Conservation (phyloP, 1,284 basidiomycete species). For the Apiotrichum veenhuisii region DNA sequence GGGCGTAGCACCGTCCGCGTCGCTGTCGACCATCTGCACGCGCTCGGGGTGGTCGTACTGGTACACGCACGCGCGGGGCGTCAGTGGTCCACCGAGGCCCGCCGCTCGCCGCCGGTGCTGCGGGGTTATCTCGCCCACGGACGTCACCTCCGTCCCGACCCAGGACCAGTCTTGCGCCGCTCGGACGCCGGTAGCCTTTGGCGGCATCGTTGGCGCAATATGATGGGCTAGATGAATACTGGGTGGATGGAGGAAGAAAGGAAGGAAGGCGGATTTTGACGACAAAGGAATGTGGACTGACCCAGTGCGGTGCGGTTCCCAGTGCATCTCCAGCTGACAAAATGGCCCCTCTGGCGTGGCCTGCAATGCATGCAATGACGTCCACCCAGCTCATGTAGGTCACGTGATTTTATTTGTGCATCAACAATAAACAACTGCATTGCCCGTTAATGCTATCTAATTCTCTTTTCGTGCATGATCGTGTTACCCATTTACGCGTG, state of each 20-base stretch:
- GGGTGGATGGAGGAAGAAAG: neutral
- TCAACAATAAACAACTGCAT: no score
- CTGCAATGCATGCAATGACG: no score
- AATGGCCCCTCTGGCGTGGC: no score
- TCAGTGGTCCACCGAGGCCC: conserved; percentile 54
- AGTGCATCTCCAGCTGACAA: no score
- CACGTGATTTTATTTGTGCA: no score
- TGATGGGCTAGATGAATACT: no score
- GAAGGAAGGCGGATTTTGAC: neutral
- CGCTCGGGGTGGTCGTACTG: neutral
- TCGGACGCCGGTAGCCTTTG: neutral
- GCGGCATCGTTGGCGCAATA: no score
- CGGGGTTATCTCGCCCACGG: conserved; percentile 58
- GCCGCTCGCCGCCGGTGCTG: conserved; percentile 65
- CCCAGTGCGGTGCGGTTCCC: no score
- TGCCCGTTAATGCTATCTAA: no score
- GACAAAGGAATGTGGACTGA: no score
- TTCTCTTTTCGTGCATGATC: neutral
- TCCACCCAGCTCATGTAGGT: no score
- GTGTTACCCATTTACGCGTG: neutral
- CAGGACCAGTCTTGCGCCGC: conserved; percentile 60
- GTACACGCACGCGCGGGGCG: neutral
- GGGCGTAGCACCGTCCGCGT: neutral
- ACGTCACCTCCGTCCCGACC: conserved; percentile 64
- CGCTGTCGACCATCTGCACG: neutral